Conservation (phyloP, 73 alveolate genomes). For the Vitrella brassicaformis region DNA sequence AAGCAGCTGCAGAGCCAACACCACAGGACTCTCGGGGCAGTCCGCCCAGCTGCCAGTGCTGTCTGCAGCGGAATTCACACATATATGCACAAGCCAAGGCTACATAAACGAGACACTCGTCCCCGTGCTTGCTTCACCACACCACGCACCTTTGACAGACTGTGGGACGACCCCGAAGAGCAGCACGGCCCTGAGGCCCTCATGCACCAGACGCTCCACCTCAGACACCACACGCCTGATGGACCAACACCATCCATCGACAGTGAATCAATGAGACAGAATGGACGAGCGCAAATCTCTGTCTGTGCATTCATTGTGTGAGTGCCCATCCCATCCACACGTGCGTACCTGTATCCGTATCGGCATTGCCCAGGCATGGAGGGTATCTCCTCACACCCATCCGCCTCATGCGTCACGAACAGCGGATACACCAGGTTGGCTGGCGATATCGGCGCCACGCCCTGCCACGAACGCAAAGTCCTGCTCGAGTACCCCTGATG, state of each 20-base stretch:
- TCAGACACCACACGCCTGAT: conserved; percentile 10
- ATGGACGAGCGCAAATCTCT: background rate
- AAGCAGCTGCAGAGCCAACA: conserved; percentile 40
- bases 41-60: background rate
- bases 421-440: conserved; percentile 32
- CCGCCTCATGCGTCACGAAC: conserved; percentile 11
- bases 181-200: conserved; percentile 43
- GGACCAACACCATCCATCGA: background rate
- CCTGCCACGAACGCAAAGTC: conserved; percentile 23
- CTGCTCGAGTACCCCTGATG: background rate
- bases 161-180: conserved; percentile 40
- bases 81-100: background rate
- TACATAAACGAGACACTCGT: conserved; percentile 2
- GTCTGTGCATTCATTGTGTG: background rate
- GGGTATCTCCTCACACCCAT: conserved; percentile 2
- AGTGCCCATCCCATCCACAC: conserved; percentile 2
- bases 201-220: conserved; percentile 31
- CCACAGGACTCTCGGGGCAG: conserved; percentile 40
- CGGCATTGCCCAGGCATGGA: conserved; percentile 19
- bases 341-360: conserved; percentile 2
- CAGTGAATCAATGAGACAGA: background rate
- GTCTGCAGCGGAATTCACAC: background rate
- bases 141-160: conserved; percentile 35
- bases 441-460: conserved; percentile 6
- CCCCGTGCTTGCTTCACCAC: conserved; percentile 31